Evolutionary conservation across 257 asterid species (phyloP), one percentile per base, ranked within the genome.

Genomic region (Eustoma russellianum): DNA sequence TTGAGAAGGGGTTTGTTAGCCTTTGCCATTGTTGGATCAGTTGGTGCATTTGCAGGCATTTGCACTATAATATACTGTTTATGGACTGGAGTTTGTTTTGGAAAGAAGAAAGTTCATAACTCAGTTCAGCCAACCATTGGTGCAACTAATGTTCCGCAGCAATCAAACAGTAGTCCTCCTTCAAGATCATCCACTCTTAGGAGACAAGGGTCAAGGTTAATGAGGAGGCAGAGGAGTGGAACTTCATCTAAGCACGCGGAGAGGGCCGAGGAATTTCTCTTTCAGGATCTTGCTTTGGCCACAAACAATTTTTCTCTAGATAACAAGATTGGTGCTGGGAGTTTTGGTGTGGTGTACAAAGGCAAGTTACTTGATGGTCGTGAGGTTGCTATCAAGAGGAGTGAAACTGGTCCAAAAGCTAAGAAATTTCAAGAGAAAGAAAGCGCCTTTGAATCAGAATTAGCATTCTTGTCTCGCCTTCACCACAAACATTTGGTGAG

Each of bases 401-500:
- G 91, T 15, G 95, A 88, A 53, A 48, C 77, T 0, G 83, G 96
- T 24, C 76, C 81, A 0, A 80, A 60, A 50, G 56, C 75, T 0
- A 79, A 75, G 74, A 85, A 82, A 49, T 82, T 88, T 57, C 95
- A 82, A 66, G 97, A 88, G 33, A 85, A 85, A 35, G 97, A 88
- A 70, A 78, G 68, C 12, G 97, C 95, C 0, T 88, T 88, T n/a
- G 95, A 88, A 2, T 82, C 91, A 3, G 95, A 88, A 65, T 60
- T 88, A 5, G 83, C 86, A 0, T 88, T 85, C 74, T 48, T 88
- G 66, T 85, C 97, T 0, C 73, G 97, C 13, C 80, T 88, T n/a
- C 97, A 88, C 56, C 97, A 88, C 79, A 88, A 88, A 72, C 97
- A 88, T 61, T 56, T 88, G 67, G 97, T 88, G 47, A 61, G 88